phyloP scores from a whole-genome alignment of 129 eudicot species.

The Logfia minima region DNA sequence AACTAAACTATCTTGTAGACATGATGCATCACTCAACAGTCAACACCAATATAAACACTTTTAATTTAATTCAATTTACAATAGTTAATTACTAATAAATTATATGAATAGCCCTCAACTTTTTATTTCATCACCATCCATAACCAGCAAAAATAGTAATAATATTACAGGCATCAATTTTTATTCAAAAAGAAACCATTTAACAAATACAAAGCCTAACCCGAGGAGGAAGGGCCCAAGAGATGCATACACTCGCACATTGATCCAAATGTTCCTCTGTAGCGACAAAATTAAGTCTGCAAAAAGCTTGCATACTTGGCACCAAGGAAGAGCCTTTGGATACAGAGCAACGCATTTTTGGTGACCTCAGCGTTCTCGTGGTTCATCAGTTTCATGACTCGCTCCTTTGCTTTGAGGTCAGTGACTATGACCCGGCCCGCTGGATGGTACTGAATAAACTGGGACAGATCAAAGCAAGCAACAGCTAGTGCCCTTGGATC shows the following conservation, averaged over 20 bases:
- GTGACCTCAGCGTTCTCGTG: conserved; percentile 96
- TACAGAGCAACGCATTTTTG: conserved; percentile 88
- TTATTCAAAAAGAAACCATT: conserved; percentile 24
- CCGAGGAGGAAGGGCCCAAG: neutral
- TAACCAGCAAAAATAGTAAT: conserved; percentile 17
- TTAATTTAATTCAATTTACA: conserved; percentile 23
- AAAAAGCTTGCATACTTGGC: conserved; percentile 98
- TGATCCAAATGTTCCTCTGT: neutral
- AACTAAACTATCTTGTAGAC: conserved; percentile 11
- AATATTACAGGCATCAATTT: conserved; percentile 14
- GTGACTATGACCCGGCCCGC: conserved; percentile 84
- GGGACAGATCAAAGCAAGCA: conserved; percentile 94
- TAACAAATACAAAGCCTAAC: conserved; percentile 20
- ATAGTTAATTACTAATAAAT: neutral
- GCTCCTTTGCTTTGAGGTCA: conserved; percentile 91
- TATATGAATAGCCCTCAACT: conserved; percentile 31
- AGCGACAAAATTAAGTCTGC: conserved; percentile 10
- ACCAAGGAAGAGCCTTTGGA: conserved; percentile 93
- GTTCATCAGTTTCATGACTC: conserved; percentile 97
- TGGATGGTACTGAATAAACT: conserved; percentile 84
- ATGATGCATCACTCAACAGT: conserved; percentile 22
- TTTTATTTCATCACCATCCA: conserved; percentile 28
- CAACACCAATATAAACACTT: conserved; percentile 17
- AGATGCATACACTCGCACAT: neutral
- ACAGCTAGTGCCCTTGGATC: conserved; percentile 92